Base-by-base conservation (phyloP, 805 yeast genomes). In the Scheffersomyces coipomensis region DNA sequence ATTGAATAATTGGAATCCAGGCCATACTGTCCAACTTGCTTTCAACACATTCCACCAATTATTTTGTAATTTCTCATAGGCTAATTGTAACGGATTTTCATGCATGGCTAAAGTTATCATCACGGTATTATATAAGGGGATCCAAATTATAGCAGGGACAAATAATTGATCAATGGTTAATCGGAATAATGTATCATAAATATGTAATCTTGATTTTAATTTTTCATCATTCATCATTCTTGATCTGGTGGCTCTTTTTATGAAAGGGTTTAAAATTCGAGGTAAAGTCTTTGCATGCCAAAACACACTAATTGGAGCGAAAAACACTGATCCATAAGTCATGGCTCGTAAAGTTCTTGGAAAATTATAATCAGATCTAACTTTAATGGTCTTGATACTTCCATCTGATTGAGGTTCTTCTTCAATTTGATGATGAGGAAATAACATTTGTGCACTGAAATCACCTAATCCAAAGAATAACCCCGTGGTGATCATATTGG, bases 401-500 rank as follows among this genome's bases (percentile, higher is more conserved):
- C n/a, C n/a, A n/a, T n/a, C n/a, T n/a, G n/a, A 27, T 18, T 15
- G 10, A 15, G 19, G 11, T 27, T 13, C 44, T 47, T 25, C 38
- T 23, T n/a, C n/a, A n/a, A n/a, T 40, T 7, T 51, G 57, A 37
- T 49, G 53, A 42, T 58, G 64, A 5, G 73, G 73, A 39, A 68
- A 62, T 16, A 63, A 51, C 19, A 49, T 49, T 46, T 71, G 73
- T 2, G 76, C 77, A 34, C 70, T 48, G 23, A 53, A 56, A 44
- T 72, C 77, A 4, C 76, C 75, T 15, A 48, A 40, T 3, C 80
- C 68, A 38, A 74, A 61, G 11, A 68, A 53, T 31, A 65, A 24
- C 19, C 84, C 83, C 1, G 83, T 77, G 37, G 77, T 66, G 19
- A 72, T 35, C 53, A 79, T 74, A 53, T 80, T 81, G 36, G 83